These are phyloP conservation scores for Malus sylvestris DNA, from an alignment of 306 rosid species.

Conservation along the genomic window DNA sequence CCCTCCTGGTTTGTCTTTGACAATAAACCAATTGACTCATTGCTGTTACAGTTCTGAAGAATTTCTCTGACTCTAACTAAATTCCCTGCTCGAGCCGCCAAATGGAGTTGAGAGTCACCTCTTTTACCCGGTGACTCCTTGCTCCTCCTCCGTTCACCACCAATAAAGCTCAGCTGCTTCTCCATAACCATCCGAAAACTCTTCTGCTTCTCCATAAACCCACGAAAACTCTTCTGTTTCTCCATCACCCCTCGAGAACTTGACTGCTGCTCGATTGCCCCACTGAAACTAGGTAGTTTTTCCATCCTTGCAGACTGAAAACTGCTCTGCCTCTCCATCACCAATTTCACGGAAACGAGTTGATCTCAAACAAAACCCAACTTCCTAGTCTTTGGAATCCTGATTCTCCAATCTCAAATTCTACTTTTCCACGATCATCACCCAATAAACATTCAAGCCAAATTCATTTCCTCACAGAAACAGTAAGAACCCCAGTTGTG, in stretches of 20 bases:
- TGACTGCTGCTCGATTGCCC: constrained; percentile 47
- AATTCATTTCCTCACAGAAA: background rate
- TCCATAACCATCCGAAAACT: constrained; percentile 59
- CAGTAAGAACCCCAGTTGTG: background rate
- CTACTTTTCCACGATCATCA: constrained; percentile 1
- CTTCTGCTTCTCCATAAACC: constrained; percentile 76
- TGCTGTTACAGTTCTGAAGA: constrained; percentile 36
- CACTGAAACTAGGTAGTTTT: constrained; percentile 10
- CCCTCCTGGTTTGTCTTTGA: constrained; percentile 75
- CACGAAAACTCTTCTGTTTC: constrained; percentile 75
- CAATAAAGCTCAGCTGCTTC: constrained; percentile 50
- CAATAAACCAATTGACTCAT: constrained; percentile 45
- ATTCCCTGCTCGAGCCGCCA: constrained; percentile 80
- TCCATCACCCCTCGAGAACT: constrained; percentile 40
- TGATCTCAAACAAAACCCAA: background rate
- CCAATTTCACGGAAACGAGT: constrained; percentile 12
- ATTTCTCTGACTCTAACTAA: constrained; percentile 48
- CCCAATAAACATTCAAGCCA: background rate
- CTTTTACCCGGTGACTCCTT: constrained; percentile 54
- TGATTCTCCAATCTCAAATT: background rate
- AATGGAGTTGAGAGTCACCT: constrained; percentile 57
- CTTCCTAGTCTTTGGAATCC: background rate
- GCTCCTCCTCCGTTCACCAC: constrained; percentile 37
- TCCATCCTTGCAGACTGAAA: constrained; percentile 11
- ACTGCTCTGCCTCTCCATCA: constrained; percentile 23